Percentiles rank a stretch among this genome's conserved stretches.
phyloP scores from a whole-genome alignment of 1,284 basidiomycete genomes.

The Moesziomyces parantarcticus region DNA sequence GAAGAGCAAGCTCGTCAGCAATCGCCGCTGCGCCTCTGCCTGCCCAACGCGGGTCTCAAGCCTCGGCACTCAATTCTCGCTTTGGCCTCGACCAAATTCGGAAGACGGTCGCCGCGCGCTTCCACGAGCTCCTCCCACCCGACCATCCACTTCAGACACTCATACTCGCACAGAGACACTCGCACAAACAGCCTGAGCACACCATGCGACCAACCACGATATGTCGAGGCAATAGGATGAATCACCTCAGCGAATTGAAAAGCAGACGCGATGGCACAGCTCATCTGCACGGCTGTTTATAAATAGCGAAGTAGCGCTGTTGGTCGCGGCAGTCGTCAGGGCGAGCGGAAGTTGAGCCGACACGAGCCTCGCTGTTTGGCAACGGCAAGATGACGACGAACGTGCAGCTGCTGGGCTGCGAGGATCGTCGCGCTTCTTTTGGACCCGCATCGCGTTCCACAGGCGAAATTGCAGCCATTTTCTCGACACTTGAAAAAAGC shows the following conservation, averaged over 20 bases:
- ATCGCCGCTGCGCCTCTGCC: not conserved
- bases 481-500: no score
- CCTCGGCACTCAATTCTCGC: no score
- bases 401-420: slow-evolving; percentile 17
- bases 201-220: no score
- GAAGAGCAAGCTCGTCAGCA: not conserved
- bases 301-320: not conserved
- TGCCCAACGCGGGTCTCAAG: no score
- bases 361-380: not conserved
- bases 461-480: slow-evolving; percentile 5
- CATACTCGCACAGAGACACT: no score
- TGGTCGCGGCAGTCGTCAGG: not conserved
- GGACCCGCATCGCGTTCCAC: slow-evolving; percentile 24
- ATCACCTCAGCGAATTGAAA: not conserved
- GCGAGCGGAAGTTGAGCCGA: not conserved
- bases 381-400: slow-evolving; percentile 26
- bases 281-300: not conserved
- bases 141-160: not conserved
- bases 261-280: no score
- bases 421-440: slow-evolving; percentile 27
- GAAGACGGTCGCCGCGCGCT: no score
- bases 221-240: no score
- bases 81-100: no score
- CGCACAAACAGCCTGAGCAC: no score
- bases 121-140: no score